Percentiles rank a stretch among this genome's conserved stretches.
These are phyloP conservation scores for Termitomyces sp. DNA, from an alignment of 768 basidiomycete genomes.

Conservation along the genomic window DNA sequence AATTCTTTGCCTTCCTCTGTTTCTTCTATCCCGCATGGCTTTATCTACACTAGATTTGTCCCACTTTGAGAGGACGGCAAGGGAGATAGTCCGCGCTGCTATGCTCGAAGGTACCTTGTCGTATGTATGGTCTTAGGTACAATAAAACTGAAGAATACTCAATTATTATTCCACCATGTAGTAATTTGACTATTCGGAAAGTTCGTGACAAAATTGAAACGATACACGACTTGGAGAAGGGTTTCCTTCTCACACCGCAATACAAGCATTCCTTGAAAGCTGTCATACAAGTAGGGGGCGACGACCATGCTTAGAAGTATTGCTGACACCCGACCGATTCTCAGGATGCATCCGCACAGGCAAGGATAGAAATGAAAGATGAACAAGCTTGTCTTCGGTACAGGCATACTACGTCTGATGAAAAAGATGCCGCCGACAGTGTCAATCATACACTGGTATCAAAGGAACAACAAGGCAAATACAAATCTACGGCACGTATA, in stretches of 20 bases:
- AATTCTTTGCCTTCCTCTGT: not conserved
- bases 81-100: slow-evolving; percentile 21
- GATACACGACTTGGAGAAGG: slow-evolving; percentile 35
- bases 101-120: slow-evolving; percentile 24
- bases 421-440: not conserved
- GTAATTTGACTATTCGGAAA: slow-evolving; percentile 40
- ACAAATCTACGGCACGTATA: slow-evolving; percentile 31
- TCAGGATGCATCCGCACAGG: slow-evolving; percentile 11
- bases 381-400: not conserved
- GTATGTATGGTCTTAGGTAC: slow-evolving; percentile 9
- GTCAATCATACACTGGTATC: not conserved
- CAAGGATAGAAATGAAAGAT: slow-evolving; percentile 3
- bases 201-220: slow-evolving; percentile 48
- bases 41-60: slow-evolving; percentile 22
- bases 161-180: slow-evolving; percentile 12
- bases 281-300: slow-evolving; percentile 27
- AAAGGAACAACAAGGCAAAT: slow-evolving; percentile 12
- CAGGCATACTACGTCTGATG: not conserved
- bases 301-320: slow-evolving; percentile 14
- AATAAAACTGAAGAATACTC: not conserved
- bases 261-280: slow-evolving; percentile 44
- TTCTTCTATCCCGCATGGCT: slow-evolving; percentile 12
- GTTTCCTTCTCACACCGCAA: slow-evolving; percentile 33
- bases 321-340: not conserved
- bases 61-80: slow-evolving; percentile 25